Evolutionary conservation across 164 flowering plant genomes (phyloP).

Genomic region (Saururus chinensis): DNA sequence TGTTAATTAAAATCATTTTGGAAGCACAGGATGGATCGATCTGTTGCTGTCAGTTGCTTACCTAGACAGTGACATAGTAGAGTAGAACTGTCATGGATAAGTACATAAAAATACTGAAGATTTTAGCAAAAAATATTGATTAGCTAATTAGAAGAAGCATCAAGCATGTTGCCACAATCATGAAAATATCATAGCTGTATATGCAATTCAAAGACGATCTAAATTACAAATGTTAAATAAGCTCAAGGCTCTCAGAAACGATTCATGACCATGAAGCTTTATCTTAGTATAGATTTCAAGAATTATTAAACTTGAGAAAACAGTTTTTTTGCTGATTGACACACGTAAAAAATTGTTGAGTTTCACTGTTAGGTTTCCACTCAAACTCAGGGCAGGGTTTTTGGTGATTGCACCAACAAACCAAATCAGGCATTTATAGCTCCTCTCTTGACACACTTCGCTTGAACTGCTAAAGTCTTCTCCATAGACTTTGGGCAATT

Average conservation of each 20-base stretch:
- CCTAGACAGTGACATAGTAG: too few species aligned
- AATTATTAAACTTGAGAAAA: neutral
- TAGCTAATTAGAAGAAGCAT: too few species aligned
- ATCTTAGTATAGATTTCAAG: neutral
- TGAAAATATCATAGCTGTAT: too few species aligned
- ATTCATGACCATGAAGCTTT: neutral
- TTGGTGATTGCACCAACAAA: neutral
- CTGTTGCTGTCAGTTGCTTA: too few species aligned
- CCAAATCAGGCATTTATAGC: neutral
- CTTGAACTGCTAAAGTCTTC: slow-evolving; percentile 68
- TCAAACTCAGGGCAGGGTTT: neutral
- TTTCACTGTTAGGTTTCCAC: neutral
- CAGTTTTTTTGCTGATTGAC: neutral
- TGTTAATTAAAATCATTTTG: too few species aligned
- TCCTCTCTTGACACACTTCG: slow-evolving; percentile 19
- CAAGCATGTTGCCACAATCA: too few species aligned
- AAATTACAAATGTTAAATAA: too few species aligned
- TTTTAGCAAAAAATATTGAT: too few species aligned
- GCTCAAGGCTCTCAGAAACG: neutral
- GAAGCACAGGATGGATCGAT: too few species aligned
- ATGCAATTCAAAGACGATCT: too few species aligned
- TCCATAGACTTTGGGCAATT: slow-evolving; percentile 23
- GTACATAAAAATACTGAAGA: too few species aligned
- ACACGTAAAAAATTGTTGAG: neutral
- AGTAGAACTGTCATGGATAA: too few species aligned